Evolutionary conservation across 768 basidiomycete genomes (phyloP).

Genomic region (Rhodocollybia butyracea): DNA sequence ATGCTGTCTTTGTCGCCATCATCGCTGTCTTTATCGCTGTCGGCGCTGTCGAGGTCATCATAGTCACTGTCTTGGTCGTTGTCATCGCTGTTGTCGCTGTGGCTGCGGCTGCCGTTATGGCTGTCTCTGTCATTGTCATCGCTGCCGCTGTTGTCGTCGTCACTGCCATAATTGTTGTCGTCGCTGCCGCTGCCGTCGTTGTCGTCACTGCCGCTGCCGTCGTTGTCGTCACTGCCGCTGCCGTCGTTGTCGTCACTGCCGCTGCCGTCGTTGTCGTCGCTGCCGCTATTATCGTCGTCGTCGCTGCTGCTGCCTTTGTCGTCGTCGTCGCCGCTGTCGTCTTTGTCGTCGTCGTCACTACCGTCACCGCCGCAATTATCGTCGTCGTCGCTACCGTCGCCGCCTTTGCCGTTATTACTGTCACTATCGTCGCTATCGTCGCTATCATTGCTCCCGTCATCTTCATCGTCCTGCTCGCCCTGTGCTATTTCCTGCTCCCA

Average conservation of each 20-base stretch:
- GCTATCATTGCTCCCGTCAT: not conserved
- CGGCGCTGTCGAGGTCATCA: not conserved
- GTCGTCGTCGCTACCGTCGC: not conserved
- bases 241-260: too few species aligned
- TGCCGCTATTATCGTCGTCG: too few species aligned
- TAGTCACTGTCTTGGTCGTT: not conserved
- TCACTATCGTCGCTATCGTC: not conserved
- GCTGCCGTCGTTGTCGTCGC: too few species aligned
- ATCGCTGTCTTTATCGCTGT: not conserved
- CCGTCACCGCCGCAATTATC: not conserved
- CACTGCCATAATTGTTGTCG: not conserved
- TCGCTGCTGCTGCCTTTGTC: not conserved
- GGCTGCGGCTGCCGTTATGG: not conserved
- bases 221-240: too few species aligned
- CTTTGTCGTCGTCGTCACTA: not conserved
- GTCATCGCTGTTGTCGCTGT: not conserved
- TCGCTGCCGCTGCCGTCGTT: too few species aligned
- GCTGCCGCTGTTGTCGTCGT: not conserved
- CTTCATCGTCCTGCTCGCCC: not conserved
- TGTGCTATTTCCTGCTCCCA: not conserved
- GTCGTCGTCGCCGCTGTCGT: not conserved
- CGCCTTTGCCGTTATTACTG: not conserved
- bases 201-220: too few species aligned
- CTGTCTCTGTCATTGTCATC: not conserved
- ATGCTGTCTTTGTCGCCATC: not conserved